Evolutionary conservation across 139 green algal species (phyloP).

Genomic region (Yamagishiella unicocca): DNA sequence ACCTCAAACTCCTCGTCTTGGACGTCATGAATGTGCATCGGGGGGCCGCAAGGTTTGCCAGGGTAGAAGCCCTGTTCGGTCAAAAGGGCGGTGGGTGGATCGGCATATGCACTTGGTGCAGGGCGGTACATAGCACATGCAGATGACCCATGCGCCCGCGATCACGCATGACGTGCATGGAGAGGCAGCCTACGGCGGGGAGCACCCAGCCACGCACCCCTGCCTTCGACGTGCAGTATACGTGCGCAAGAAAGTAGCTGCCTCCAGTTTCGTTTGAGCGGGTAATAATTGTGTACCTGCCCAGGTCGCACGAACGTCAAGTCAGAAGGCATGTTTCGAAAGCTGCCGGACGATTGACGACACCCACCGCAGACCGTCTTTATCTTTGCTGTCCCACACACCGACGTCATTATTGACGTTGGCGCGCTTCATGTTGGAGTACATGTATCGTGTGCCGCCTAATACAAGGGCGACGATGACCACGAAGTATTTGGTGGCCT

Average conservation of each 20-base stretch:
- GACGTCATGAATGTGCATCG: background rate
- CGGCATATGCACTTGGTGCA: background rate
- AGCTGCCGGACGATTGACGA: too few species aligned
- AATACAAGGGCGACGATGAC: background rate
- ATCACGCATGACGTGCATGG: too few species aligned
- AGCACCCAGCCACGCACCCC: too few species aligned
- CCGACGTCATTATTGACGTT: background rate
- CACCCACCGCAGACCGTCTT: background rate
- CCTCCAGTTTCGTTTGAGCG: background rate
- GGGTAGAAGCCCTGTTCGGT: slow-evolving; percentile 15
- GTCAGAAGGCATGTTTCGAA: too few species aligned
- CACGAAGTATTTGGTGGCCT: slow-evolving; percentile 9
- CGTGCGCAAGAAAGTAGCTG: background rate
- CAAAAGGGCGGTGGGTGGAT: background rate
- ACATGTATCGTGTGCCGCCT: slow-evolving; percentile 27
- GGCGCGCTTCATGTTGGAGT: background rate
- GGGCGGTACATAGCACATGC: too few species aligned
- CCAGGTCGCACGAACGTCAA: too few species aligned
- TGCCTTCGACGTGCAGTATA: background rate
- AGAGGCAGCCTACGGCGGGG: too few species aligned
- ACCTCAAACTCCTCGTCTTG: slow-evolving; percentile 9
- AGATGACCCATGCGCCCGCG: too few species aligned
- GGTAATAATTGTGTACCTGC: slow-evolving; percentile 8
- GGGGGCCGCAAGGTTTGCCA: background rate
- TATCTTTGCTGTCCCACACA: background rate